Base-by-base conservation (phyloP, 129 eudicot species). In the Scalesia atractyloides region DNA sequence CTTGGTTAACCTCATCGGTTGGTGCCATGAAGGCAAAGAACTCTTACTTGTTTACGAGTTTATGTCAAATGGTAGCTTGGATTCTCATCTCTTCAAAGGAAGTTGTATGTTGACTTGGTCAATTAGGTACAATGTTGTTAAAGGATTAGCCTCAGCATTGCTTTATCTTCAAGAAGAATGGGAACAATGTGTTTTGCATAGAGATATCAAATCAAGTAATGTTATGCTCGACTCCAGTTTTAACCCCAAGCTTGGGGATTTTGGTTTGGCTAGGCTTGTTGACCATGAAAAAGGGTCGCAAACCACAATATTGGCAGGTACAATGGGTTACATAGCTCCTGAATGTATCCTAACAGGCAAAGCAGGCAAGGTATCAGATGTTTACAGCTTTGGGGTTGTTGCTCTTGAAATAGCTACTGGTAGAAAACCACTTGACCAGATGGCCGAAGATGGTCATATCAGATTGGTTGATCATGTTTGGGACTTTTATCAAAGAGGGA, bases 371-470 rank as follows among this genome's bases (percentile, higher is more conserved):
- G 85, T 73, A 50, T 70, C 85, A 46, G 90, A 85, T 34, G 82
- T 85, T n/a, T 85, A 74, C 66, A 82, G 89, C 69, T 85, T 82
- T 37, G 86, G 89, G 17, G 68, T 85, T 6, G 90, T 79, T 18
- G 82, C 79, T 13, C 60, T 85, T 64, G 86, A 85, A 50, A 72
- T 82, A 26, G 84, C 78, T 5, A 59, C 69, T 19, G 90, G 90
- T 12, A 76, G 62, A 65, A 73, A 48, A 58, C 58, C 85, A 5
- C 71, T 82, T 18, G 67, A 79, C 3, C 20, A 22, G 1, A 49
- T 3, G 30, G 75, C 70, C 7, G 47, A 54, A 46, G 80, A 68
- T 37, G 69, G 72, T 53, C 64, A 57, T 19, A 51, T 73, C 22
- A 66, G 77, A 56, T 37, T 80, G 53, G 83, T 80, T 50, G 75